A percentile compares a stretch with the other conserved stretches of the same genome.
These are phyloP conservation scores for Neonectria ditissima DNA, from an alignment of 2,329 filamentous ascomycete species.

Conservation along the genomic window DNA sequence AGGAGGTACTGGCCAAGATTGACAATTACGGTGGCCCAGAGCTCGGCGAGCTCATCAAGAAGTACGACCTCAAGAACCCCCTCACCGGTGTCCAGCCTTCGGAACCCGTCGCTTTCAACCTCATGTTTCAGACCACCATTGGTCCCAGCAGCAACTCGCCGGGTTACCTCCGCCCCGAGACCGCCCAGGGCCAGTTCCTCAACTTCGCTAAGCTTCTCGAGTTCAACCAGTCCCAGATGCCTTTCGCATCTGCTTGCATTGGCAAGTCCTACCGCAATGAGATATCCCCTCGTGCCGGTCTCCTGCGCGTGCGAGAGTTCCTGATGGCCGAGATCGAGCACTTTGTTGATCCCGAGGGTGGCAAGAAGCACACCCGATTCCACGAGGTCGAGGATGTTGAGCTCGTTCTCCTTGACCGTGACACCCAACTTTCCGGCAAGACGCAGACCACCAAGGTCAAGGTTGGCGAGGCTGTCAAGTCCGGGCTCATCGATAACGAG, in stretches of 20 bases:
- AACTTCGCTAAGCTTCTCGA: constrained; percentile 97
- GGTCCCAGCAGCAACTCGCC: constrained; percentile 89
- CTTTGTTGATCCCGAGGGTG: constrained; percentile 92
- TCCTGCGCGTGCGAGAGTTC: constrained; percentile 95
- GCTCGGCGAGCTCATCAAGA: constrained; percentile 88
- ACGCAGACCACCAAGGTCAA: constrained; percentile 79
- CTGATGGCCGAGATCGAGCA: constrained; percentile 99
- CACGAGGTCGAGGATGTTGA: constrained; percentile 85
- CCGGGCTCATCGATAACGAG: constrained; percentile 92
- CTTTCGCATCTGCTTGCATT: constrained; percentile 96
- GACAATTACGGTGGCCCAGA: constrained; percentile 93
- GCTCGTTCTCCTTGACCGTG: constrained; percentile 84
- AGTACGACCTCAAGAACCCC: constrained; percentile 92
- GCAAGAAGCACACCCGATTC: constrained; percentile 95
- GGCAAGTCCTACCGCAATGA: constrained; percentile 99
- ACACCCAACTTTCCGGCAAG: constrained; percentile 88
- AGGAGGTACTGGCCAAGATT: constrained; percentile 90
- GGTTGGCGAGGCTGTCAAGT: constrained; percentile 87
- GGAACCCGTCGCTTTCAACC: constrained; percentile 91
- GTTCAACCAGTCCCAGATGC: constrained; percentile 95
- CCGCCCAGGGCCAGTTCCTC: constrained; percentile 96
- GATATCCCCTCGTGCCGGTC: constrained; percentile 91
- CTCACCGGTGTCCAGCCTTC: constrained; percentile 80
- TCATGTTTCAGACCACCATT: constrained; percentile 98
- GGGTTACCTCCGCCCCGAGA: constrained; percentile 92